Base-by-base conservation (phyloP, 2,329 filamentous ascomycete genomes). In the Cercospora berteroae region DNA sequence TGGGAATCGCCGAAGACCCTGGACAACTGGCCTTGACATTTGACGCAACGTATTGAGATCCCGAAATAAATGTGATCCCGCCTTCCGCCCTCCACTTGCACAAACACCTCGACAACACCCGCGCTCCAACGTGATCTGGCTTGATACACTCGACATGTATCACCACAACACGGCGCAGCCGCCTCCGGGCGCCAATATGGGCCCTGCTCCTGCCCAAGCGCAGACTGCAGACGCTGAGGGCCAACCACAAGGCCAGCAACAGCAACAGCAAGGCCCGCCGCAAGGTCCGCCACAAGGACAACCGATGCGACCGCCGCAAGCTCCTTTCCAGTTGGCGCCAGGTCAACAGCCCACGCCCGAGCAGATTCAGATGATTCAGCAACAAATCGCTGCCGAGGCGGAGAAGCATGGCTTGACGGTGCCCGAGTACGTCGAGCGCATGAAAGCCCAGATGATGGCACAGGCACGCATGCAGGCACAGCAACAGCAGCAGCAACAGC, bases 281-380 rank as follows among this genome's bases (percentile, higher is more conserved):
- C 36, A 50, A 58, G 55, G 55, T n/a, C n/a, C 29, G 16, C 44
- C 60, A 57, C 25, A 52, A 57, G 60, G 42, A 55, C 44, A 25
- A 42, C 50, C 60, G 25, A 42, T 64, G 50, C 61, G 36, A 44
- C 61, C 61, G 36, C 63, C 52, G 42, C 66, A 42, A 27, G 33
- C 64, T 58, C 66, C 60, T 13, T 68, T 68, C 39, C 50, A 65
- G 31, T 42, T 65, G 56, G 56, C 58, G 25, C 80, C 79, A 23
- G 81, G 81, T 57, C 81, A 83, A 71, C 83, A 83, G 72, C 92
- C 92, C 36, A 88, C 89, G 20, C 93, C 91, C 59, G 90, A 97
- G 81, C 93, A 97, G 82, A 91, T 97, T 71, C 87, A 88, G 65
- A 85, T 86, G 65, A 95, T 97, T 85, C 92, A 96, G 79, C 87